Percentiles rank a stretch among this genome's conserved stretches.
phyloP scores from a whole-genome alignment of 495 filamentous ascomycete species.

The Bombardia bombarda region DNA sequence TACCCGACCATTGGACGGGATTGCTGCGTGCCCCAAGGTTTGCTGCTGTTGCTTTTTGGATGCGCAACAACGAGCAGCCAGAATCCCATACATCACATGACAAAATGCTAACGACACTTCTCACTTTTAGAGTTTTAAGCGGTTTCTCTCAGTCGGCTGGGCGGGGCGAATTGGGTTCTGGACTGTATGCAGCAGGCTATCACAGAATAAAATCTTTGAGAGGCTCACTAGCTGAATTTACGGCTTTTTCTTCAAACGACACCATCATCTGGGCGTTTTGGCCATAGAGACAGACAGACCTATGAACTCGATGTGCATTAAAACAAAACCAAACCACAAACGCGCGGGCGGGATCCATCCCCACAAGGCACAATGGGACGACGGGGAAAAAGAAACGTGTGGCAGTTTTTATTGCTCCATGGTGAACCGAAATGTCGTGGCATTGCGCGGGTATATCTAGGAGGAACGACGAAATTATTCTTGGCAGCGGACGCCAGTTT shows the following conservation, averaged over 20 bases:
- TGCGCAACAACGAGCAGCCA: too few species aligned
- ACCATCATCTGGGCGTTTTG: neutral
- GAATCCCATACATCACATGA: too few species aligned
- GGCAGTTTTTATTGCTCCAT: too few species aligned
- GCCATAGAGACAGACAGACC: neutral
- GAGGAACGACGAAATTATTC: too few species aligned
- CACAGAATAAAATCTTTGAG: conserved; percentile 24
- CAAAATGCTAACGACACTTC: neutral
- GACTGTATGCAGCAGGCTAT: conserved; percentile 37
- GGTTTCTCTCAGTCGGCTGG: conserved; percentile 32
- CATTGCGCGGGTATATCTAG: too few species aligned
- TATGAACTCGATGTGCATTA: neutral
- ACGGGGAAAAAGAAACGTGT: too few species aligned
- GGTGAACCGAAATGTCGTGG: too few species aligned
- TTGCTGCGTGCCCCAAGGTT: too few species aligned
- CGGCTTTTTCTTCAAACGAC: conserved; percentile 20
- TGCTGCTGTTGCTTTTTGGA: too few species aligned
- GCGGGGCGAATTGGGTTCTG: conserved; percentile 37
- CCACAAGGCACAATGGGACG: too few species aligned
- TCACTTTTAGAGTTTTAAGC: conserved; percentile 30
- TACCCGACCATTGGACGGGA: neutral
- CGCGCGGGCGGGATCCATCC: too few species aligned
- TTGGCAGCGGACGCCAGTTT: too few species aligned
- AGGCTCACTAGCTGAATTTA: conserved; percentile 30
- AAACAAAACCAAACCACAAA: neutral